Evolutionary conservation across 192 early-diverging fungal genomes (phyloP).

Genomic region (Funneliformis geosporum): DNA sequence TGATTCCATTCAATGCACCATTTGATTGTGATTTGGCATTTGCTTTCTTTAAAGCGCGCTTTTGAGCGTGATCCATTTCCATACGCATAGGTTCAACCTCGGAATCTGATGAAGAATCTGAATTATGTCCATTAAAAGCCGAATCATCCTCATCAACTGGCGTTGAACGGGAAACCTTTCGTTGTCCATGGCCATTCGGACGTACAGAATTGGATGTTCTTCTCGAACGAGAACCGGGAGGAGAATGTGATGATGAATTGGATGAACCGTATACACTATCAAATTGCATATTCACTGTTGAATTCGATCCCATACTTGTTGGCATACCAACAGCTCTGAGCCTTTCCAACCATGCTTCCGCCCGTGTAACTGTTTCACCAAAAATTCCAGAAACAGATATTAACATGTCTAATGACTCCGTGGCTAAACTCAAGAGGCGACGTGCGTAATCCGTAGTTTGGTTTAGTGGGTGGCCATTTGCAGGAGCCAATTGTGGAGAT

Average conservation of each 20-base stretch:
- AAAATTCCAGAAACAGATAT: conserved; percentile 65
- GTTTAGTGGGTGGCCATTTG: conserved; percentile 36
- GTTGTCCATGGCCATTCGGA: neutral
- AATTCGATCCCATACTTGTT: neutral
- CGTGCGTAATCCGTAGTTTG: conserved; percentile 58
- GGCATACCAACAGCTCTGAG: conserved; percentile 41
- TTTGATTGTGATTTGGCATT: neutral
- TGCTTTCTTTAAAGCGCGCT: neutral
- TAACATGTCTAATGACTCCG: conserved; percentile 71
- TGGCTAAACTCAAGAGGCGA: conserved; percentile 66
- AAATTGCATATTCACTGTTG: neutral
- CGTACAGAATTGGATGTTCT: conserved; percentile 1
- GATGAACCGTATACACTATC: neutral
- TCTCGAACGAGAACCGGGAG: neutral
- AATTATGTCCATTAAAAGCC: neutral
- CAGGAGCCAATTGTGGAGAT: conserved; percentile 42
- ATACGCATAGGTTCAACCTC: conserved; percentile 22
- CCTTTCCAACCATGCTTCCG: conserved; percentile 64
- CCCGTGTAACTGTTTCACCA: conserved; percentile 64
- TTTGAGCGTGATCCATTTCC: conserved; percentile 10
- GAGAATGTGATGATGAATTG: neutral
- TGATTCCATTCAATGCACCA: neutral
- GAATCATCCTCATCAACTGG: conserved; percentile 16
- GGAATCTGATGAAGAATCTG: conserved; percentile 19
- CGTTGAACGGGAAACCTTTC: neutral